phyloP scores from a whole-genome alignment of 2,329 filamentous ascomycete genomes.

The Herpotrichia juniperi region DNA sequence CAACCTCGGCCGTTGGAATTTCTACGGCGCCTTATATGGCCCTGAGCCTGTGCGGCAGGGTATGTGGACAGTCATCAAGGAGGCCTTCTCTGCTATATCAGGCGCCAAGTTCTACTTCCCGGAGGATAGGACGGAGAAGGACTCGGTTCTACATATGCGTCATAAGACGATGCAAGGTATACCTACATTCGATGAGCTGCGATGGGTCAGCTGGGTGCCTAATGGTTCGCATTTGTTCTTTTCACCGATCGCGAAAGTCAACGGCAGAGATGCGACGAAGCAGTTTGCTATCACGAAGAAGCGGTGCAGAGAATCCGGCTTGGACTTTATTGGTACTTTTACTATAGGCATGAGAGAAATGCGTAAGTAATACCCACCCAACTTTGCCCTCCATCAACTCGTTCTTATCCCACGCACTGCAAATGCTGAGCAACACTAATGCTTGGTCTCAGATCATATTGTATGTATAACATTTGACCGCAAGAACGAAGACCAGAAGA shows the following conservation, averaged over 20 bases:
- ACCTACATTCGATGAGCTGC: too few relatives aligned
- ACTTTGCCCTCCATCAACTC: too few relatives aligned
- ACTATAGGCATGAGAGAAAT: slow-evolving; percentile 48
- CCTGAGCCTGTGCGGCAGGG: slow-evolving; percentile 19
- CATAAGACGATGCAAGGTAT: too few relatives aligned
- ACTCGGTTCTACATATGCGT: too few relatives aligned
- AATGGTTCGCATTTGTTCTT: slow-evolving; percentile 54
- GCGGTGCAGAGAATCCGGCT: slow-evolving; percentile 23
- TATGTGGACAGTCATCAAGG: slow-evolving; percentile 23
- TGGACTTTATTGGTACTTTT: slow-evolving; percentile 32
- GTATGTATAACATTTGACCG: slow-evolving; percentile 60
- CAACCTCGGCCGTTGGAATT: slow-evolving; percentile 24
- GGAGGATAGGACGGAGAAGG: too few relatives aligned
- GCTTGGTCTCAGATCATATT: too few relatives aligned
- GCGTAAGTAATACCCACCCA: too few relatives aligned
- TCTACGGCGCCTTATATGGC: slow-evolving; percentile 29
- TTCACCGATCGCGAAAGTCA: slow-evolving; percentile 54
- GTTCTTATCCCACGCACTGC: too few relatives aligned
- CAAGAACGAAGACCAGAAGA: slow-evolving; percentile 45
- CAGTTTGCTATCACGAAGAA: slow-evolving; percentile 41
- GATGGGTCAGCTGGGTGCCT: slow-evolving; percentile 47
- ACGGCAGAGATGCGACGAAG: slow-evolving; percentile 48
- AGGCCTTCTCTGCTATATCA: too few relatives aligned
- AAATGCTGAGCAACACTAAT: too few relatives aligned
- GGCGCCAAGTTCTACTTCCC: too few relatives aligned